phyloP scores from a whole-genome alignment of 2,329 filamentous ascomycete genomes.

The Berkeleyomyces rouxiae region DNA sequence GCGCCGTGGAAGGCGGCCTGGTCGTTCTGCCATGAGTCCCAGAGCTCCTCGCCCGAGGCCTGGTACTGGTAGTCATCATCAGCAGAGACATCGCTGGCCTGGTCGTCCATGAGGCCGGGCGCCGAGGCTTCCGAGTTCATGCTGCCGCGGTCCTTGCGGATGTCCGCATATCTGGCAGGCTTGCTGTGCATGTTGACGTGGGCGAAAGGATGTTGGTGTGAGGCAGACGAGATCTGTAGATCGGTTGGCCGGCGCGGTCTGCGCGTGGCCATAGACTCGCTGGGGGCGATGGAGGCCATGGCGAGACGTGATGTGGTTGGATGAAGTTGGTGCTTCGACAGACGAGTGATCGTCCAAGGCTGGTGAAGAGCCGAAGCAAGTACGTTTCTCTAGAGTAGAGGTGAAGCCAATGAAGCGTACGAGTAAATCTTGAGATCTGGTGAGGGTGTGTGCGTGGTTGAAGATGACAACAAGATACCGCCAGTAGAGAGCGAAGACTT shows the following conservation, averaged over 20 bases:
- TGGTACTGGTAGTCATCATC: constrained; percentile 36
- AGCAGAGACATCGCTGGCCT: constrained; percentile 31
- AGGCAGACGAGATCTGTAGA: constrained; percentile 9
- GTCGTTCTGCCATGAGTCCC: constrained; percentile 33
- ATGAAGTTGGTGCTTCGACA: neutral
- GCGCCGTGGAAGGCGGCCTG: neutral
- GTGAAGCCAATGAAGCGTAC: neutral
- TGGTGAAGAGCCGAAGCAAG: neutral
- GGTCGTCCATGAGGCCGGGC: constrained; percentile 34
- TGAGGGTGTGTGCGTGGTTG: neutral
- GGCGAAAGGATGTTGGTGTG: constrained; percentile 10
- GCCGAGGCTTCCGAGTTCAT: constrained; percentile 29
- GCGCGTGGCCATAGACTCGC: neutral
- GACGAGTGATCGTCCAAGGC: neutral
- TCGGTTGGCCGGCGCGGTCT: constrained; percentile 7
- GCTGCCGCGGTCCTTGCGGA: constrained; percentile 25
- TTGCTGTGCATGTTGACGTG: constrained; percentile 5
- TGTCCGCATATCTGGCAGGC: constrained; percentile 11
- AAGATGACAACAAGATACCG: neutral
- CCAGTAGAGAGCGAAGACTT: neutral
- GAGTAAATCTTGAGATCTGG: neutral
- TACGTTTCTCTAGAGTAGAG: neutral
- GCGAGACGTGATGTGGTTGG: neutral
- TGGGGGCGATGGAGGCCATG: neutral
- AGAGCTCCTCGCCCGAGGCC: constrained; percentile 28